phyloP scores from a whole-genome alignment of 345 rosid species.

The Melaleuca quinquenervia region DNA sequence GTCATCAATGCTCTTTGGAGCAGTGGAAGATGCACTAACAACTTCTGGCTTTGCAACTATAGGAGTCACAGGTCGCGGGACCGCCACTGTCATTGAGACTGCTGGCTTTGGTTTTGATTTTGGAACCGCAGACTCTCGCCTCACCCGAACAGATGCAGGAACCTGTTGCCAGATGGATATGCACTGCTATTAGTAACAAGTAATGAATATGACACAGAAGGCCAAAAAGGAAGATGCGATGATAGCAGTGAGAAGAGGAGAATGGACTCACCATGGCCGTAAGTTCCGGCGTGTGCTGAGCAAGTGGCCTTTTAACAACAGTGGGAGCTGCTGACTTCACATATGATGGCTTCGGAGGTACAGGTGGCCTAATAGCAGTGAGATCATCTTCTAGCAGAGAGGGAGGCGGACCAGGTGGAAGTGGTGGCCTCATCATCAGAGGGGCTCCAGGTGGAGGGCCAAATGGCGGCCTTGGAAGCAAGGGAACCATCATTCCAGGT shows the following conservation, averaged over 20 bases:
- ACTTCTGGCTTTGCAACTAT: conserved; percentile 36
- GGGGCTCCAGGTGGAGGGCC: conserved; percentile 86
- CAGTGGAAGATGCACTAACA: conserved; percentile 21
- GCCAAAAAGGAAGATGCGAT: neutral
- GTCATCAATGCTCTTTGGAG: conserved; percentile 80
- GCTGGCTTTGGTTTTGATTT: conserved; percentile 67
- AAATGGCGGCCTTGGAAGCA: conserved; percentile 76
- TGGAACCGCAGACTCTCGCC: conserved; percentile 60
- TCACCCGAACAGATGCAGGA: conserved; percentile 93
- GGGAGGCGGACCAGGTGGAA: conserved; percentile 96
- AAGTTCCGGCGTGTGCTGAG: conserved; percentile 97
- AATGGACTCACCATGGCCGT: conserved; percentile 71
- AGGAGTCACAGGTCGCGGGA: conserved; percentile 33
- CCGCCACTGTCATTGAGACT: conserved; percentile 7
- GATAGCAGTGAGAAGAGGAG: neutral
- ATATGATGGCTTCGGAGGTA: conserved; percentile 83
- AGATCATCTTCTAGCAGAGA: conserved; percentile 35
- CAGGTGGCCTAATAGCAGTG: conserved; percentile 29
- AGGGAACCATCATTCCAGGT: conserved; percentile 61
- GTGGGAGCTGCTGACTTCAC: conserved; percentile 98
- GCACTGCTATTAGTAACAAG: neutral
- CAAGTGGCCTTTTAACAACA: conserved; percentile 92
- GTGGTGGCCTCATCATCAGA: conserved; percentile 91
- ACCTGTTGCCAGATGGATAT: conserved; percentile 30
- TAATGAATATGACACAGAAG: neutral